Evolutionary conservation across 2,329 filamentous ascomycete species (phyloP).

Genomic region (Fonsecaea erecta): DNA sequence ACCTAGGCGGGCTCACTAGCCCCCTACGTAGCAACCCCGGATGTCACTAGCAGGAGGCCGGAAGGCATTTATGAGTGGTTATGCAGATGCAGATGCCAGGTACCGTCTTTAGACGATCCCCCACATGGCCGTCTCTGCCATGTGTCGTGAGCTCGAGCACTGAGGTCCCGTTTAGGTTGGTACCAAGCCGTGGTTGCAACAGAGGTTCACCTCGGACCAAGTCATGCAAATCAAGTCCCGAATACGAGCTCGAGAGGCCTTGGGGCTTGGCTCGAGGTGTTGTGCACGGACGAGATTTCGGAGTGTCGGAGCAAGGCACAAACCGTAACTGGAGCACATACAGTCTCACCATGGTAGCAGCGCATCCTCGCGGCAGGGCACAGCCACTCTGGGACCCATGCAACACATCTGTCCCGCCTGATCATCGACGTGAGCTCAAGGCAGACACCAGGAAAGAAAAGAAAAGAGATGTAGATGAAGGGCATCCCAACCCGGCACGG

Average conservation of each 20-base stretch:
- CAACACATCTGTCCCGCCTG: background rate
- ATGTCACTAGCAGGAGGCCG: background rate
- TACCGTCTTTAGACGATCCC: background rate
- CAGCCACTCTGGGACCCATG: background rate
- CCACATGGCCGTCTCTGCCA: background rate
- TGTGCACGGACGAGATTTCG: background rate
- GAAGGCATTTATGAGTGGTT: background rate
- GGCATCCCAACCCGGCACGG: background rate
- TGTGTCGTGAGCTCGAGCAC: background rate
- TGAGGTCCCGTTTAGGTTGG: background rate
- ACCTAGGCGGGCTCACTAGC: background rate
- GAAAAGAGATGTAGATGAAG: background rate
- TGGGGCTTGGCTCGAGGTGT: background rate
- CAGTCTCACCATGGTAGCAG: background rate
- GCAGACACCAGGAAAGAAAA: background rate
- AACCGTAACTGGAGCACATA: background rate
- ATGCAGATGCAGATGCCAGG: background rate
- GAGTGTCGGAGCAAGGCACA: background rate
- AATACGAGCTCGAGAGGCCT: background rate
- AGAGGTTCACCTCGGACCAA: background rate
- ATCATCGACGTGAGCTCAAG: background rate
- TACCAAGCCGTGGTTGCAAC: background rate
- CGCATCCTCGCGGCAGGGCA: background rate
- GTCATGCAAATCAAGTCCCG: background rate
- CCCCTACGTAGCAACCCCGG: background rate